Conservation (phyloP, 805 yeast genomes). For the Saccharomycopsis capsularis region DNA sequence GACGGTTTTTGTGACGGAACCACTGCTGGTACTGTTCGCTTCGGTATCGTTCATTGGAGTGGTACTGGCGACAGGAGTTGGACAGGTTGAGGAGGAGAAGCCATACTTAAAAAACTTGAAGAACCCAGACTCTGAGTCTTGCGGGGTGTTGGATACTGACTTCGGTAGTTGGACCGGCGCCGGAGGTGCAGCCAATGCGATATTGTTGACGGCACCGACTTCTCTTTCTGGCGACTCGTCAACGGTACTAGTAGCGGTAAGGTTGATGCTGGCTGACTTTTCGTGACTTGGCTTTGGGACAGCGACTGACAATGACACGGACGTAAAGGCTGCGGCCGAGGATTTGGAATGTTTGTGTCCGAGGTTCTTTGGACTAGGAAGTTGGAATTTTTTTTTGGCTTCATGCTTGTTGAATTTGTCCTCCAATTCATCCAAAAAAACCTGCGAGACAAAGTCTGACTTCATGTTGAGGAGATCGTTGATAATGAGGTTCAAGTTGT, state of each 20-base stretch:
- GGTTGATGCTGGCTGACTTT: not conserved
- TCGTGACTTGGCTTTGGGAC: constrained; percentile 5
- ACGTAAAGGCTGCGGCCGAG: not conserved
- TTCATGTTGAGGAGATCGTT: constrained; percentile 23
- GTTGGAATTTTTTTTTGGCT: not conserved
- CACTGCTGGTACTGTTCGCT: not conserved
- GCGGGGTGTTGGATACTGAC: constrained; percentile 5
- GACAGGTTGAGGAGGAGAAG: constrained; percentile 3
- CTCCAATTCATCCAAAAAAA: constrained; percentile 8
- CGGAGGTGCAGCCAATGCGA: not conserved
- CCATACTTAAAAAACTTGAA: constrained; percentile 20
- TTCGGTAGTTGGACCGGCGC: not conserved
- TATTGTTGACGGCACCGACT: not conserved
- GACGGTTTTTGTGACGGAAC: too few relatives aligned
- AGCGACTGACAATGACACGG: constrained; percentile 4
- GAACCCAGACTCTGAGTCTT: constrained; percentile 12
- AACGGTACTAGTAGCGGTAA: not conserved
- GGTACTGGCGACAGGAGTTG: constrained; percentile 1
- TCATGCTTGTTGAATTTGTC: constrained; percentile 12
- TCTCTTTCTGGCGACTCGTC: not conserved
- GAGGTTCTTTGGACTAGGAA: constrained; percentile 6
- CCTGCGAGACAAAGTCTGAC: constrained; percentile 12
- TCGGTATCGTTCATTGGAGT: not conserved
- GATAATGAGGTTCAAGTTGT: constrained; percentile 32
- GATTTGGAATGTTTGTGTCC: constrained; percentile 12